A percentile compares a stretch with the other conserved stretches of the same genome.
phyloP scores from a whole-genome alignment of 179 eudicot species.

The Amaranthus tricolor region DNA sequence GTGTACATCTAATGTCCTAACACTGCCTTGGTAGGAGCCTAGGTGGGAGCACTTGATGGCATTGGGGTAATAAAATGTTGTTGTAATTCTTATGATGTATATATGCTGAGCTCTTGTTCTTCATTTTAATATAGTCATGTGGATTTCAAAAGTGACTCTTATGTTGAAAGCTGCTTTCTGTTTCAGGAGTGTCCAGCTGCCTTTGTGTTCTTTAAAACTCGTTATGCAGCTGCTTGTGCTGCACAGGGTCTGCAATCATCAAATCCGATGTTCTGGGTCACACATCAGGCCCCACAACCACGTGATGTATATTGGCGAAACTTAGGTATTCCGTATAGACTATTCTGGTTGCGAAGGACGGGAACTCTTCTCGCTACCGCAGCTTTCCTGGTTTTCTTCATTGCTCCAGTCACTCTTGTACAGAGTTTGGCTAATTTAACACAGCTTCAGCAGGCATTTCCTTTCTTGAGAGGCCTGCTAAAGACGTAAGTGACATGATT shows the following conservation, averaged over 20 bases:
- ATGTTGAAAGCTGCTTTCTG: constrained; percentile 1
- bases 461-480: constrained; percentile 51
- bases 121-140: neutral
- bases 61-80: no score
- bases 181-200: constrained; percentile 80
- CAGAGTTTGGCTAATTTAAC: constrained; percentile 71
- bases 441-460: constrained; percentile 48
- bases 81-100: no score
- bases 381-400: constrained; percentile 59
- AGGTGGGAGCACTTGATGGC: no score
- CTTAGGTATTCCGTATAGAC: constrained; percentile 68
- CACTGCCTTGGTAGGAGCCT: no score
- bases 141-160: neutral
- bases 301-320: constrained; percentile 78
- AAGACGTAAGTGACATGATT: constrained; percentile 47
- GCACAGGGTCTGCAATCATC: constrained; percentile 66
- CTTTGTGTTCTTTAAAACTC: constrained; percentile 80
- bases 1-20: no score
- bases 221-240: constrained; percentile 78
- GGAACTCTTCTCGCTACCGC: constrained; percentile 57
- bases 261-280: constrained; percentile 92
- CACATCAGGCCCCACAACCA: constrained; percentile 78
- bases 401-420: constrained; percentile 65
- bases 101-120: neutral
- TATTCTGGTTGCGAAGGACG: constrained; percentile 77